phyloP scores from a whole-genome alignment of 345 rosid genomes.

The Noccaea bulbosa region DNA sequence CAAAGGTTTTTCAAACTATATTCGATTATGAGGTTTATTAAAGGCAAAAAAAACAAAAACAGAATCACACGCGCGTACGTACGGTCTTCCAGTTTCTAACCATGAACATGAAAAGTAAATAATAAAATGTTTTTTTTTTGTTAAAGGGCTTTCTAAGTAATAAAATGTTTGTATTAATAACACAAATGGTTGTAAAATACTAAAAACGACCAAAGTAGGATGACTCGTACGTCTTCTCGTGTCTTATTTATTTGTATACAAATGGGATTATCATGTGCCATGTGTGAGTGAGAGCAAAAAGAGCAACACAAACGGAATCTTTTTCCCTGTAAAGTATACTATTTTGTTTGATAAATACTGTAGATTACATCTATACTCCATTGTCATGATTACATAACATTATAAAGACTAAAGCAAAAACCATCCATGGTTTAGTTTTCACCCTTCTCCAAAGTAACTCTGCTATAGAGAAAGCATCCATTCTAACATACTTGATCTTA shows the following conservation, averaged over 20 bases:
- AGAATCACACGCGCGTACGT: not conserved
- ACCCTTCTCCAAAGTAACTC: conserved; percentile 26
- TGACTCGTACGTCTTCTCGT: conserved; percentile 29
- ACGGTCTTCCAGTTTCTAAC: conserved; percentile 11
- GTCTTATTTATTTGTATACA: not conserved
- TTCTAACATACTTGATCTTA: not conserved
- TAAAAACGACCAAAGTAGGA: conserved; percentile 21
- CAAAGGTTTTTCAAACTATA: no score
- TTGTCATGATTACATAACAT: conserved; percentile 24
- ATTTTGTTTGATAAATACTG: not conserved
- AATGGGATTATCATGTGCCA: conserved; percentile 39
- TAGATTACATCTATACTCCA: not conserved
- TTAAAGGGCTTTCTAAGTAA: no score
- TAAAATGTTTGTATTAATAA: not conserved
- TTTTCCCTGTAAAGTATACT: conserved; percentile 19
- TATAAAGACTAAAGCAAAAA: not conserved
- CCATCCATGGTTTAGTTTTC: not conserved
- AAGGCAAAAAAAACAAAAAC: not conserved
- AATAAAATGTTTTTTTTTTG: not conserved
- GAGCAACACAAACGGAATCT: conserved; percentile 29
- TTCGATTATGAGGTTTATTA: not conserved
- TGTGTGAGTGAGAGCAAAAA: conserved; percentile 33
- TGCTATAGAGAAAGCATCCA: conserved; percentile 27
- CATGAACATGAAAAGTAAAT: not conserved
- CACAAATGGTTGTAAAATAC: conserved; percentile 26